These are phyloP conservation scores for Biancaea sappan DNA, from an alignment of 306 rosid genomes.

Conservation along the genomic window DNA sequence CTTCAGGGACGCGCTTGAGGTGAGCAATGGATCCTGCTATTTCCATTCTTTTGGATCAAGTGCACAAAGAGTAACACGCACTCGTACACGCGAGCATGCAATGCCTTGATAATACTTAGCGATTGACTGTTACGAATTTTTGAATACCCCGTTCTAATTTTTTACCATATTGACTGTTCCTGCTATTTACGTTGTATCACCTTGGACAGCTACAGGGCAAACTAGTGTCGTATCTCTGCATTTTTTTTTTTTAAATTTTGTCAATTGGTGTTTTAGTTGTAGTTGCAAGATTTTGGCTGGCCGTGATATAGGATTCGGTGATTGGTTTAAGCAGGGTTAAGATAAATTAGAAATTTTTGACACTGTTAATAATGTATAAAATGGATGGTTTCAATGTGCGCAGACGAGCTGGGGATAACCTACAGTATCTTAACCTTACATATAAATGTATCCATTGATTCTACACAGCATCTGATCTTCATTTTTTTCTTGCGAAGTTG, in stretches of 20 bases:
- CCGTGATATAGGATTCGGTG: neutral
- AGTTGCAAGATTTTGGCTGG: conserved; percentile 17
- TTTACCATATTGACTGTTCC: neutral
- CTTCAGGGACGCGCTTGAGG: conserved; percentile 98
- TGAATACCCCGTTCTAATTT: neutral
- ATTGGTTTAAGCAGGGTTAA: neutral
- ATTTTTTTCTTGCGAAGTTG: neutral
- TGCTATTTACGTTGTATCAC: neutral
- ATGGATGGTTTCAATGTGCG: conserved; percentile 22
- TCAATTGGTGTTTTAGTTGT: conserved; percentile 15
- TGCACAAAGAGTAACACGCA: neutral
- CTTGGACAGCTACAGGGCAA: neutral
- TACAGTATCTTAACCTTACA: conserved; percentile 24
- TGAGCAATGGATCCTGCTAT: conserved; percentile 41
- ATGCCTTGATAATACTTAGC: conserved; percentile 13
- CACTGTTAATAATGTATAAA: conserved; percentile 9
- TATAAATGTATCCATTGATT: neutral
- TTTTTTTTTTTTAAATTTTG: neutral
- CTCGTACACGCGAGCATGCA: conserved; percentile 4
- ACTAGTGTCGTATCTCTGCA: neutral
- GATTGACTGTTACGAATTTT: conserved; percentile 11
- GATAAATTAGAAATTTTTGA: conserved; percentile 24
- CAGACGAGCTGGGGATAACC: conserved; percentile 17
- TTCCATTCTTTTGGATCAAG: conserved; percentile 41
- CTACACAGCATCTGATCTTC: neutral